A percentile compares a stretch with the other conserved stretches of the same genome.
Conservation (phyloP, 768 basidiomycete species). For the Pulveroboletus sp. region DNA sequence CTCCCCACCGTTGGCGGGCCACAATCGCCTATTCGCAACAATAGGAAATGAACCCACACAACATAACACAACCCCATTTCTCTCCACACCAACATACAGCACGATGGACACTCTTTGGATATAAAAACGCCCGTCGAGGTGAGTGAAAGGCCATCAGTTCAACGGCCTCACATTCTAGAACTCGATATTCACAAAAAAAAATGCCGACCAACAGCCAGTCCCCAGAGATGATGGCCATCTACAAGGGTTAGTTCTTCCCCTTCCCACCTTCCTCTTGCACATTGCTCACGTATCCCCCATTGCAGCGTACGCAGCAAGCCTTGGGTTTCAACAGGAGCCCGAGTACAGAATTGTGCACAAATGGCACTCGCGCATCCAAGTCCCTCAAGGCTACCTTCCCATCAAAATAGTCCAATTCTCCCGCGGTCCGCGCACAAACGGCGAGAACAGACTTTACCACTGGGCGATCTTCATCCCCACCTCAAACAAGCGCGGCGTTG, state of each 20-base stretch:
- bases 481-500: slow-evolving; percentile 13
- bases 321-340: background rate
- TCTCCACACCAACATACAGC: background rate
- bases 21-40: background rate
- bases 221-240: slow-evolving; percentile 6
- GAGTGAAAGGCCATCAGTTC: background rate
- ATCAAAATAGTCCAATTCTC: slow-evolving; percentile 16
- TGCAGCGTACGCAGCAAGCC: slow-evolving; percentile 8
- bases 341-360: slow-evolving; percentile 11
- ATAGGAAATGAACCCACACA: background rate
- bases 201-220: slow-evolving; percentile 6
- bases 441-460: slow-evolving; percentile 1
- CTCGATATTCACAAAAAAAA: background rate
- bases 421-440: slow-evolving; percentile 1
- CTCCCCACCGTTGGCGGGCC: background rate
- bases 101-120: slow-evolving; percentile 1
- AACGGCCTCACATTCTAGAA: background rate
- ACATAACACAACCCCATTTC: background rate
- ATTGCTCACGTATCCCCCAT: background rate
- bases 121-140: slow-evolving; percentile 11
- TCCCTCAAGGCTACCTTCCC: slow-evolving; percentile 13
- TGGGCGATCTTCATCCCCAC: slow-evolving; percentile 26
- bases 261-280: too few species aligned
- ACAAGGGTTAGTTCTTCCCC: background rate
- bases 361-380: background rate